Evolutionary conservation across 306 rosid species (phyloP), one percentile per base, ranked within the genome.

Genomic region (Oemleria cerasiformis): DNA sequence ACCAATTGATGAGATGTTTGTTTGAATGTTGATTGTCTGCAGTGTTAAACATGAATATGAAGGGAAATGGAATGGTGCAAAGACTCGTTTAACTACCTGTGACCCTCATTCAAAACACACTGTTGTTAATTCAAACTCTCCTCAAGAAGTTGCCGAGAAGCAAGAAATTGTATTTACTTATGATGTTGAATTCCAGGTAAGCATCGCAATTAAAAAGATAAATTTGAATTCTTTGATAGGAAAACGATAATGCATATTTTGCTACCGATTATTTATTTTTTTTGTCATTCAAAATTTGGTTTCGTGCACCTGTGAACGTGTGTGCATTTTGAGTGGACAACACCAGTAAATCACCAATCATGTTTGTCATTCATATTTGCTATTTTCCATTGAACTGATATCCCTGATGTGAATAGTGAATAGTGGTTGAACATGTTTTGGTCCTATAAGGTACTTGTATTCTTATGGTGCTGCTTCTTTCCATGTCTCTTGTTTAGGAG

Each of bases 171-270:
- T 95, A 63, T 95, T 95, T 84, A 95, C 97, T 8, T 95, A 88
- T 60, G 99, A 95, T 76, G 97, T 95, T 67, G 96, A 95, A 62
- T 95, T 95, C 79, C 83, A 85, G 99, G 99, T 91, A 70, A 86
- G 86, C 36, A 54, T 48, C 38, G 61, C 43, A 50, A 15, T 21
- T 54, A n/a, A 30, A 63, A 54, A 0, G 34, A 7, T 30, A 14
- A 15, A 9, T 59, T 5, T 0, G 14, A 9, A 20, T 10, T 55
- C 21, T 11, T 23, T 21, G 7, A 21, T 55, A 10, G 61, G 38
- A 20, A 23, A 55, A 67, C 2, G 45, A 15, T 9, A 10, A 44
- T n/a, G 47, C 36, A 14, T 44, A 38, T 19, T 30, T 59, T 49
- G 7, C 50, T 43, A 1, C 20, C 48, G 15, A 41, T 14, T 12